Evolutionary conservation across 2,329 filamentous ascomycete species (phyloP), one percentile per base, ranked within the genome.

Genomic region (Fusarium sulawesiense): DNA sequence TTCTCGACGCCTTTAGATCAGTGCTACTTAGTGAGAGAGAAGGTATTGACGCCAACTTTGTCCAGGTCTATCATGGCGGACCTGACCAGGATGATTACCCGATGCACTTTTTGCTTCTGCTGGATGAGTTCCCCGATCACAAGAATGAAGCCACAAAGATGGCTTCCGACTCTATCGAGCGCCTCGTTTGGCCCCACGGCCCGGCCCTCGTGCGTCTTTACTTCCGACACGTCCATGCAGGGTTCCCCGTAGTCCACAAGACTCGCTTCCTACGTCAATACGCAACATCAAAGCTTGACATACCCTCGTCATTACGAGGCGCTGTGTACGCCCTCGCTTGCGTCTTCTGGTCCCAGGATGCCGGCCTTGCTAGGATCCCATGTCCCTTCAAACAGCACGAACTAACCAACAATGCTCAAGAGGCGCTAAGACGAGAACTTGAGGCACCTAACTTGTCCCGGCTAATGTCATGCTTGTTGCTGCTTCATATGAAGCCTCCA

Each of bases 1-100:
- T 85, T 11, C 76, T 85, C 7, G 80, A 82, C 40, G 83, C 82
- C 13, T 85, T 85, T 56, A 77, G 83, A 20, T 84, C 83, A 37
- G 78, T 82, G 20, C 80, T 85, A 29, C 74, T 84, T 46, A 84
- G 83, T 45, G 78, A 80, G 49, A 80, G 81, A n/a, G 78, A 79
- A 20, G 80, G 81, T 27, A 77, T 85, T 10, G 82, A 83, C 60
- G 83, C 81, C 62, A 82, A 83, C 50, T 79, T 84, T 49, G 75
- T 82, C 21, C 82, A 84, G 54, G 80, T 83, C 1, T 78, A 80
- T 40, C 68, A 77, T 16, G 82, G 82, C 12, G 73, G 78, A 49
- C 55, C 74, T 4, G 66, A 75, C 32, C 64, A 72, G 14, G 78
- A 80, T 32, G 78, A 79, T 23, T 78, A 81, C 9, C 83, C 83